A percentile compares a stretch with the other conserved stretches of the same genome.
These are phyloP conservation scores for Termitomyces sp. DNA, from an alignment of 768 basidiomycete genomes.

Conservation along the genomic window DNA sequence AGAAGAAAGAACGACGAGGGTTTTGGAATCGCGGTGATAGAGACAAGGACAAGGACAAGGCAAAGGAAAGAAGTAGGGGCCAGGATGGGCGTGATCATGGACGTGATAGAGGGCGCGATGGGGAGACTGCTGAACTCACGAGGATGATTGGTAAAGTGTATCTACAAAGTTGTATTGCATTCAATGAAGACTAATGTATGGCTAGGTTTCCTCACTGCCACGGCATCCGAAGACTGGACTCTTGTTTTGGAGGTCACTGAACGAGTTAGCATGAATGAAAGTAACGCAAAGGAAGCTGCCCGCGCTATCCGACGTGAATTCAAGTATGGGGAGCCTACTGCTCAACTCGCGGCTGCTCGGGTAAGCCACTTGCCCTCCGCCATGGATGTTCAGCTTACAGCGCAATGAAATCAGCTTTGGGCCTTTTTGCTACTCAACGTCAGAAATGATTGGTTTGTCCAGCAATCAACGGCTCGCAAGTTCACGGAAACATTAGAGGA, in stretches of 20 bases:
- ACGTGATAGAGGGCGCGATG: slow-evolving; percentile 10
- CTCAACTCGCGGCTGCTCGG: slow-evolving; percentile 71
- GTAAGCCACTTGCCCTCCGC: slow-evolving; percentile 31
- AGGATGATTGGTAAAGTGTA: slow-evolving; percentile 13
- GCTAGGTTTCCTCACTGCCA: slow-evolving; percentile 68
- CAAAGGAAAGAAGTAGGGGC: not conserved
- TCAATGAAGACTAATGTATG: slow-evolving; percentile 34
- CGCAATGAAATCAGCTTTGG: slow-evolving; percentile 56
- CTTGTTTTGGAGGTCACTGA: slow-evolving; percentile 86
- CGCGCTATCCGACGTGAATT: slow-evolving; percentile 80
- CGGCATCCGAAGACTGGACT: slow-evolving; percentile 75
- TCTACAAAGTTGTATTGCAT: not conserved
- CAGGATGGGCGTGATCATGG: slow-evolving; percentile 3
- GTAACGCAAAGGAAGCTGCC: slow-evolving; percentile 77
- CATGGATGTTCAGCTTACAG: not conserved
- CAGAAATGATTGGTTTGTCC: slow-evolving; percentile 55
- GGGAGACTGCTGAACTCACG: slow-evolving; percentile 13
- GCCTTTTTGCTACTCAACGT: slow-evolving; percentile 86
- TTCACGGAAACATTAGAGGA: slow-evolving; percentile 79
- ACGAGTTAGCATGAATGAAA: slow-evolving; percentile 64
- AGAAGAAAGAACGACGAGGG: slow-evolving; percentile 47
- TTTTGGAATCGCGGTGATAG: slow-evolving; percentile 43
- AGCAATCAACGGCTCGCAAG: slow-evolving; percentile 66
- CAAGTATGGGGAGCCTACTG: slow-evolving; percentile 78
- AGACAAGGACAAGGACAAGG: slow-evolving; percentile 22